phyloP scores from a whole-genome alignment of 2,329 filamentous ascomycete species.

The Nemania serpens region DNA sequence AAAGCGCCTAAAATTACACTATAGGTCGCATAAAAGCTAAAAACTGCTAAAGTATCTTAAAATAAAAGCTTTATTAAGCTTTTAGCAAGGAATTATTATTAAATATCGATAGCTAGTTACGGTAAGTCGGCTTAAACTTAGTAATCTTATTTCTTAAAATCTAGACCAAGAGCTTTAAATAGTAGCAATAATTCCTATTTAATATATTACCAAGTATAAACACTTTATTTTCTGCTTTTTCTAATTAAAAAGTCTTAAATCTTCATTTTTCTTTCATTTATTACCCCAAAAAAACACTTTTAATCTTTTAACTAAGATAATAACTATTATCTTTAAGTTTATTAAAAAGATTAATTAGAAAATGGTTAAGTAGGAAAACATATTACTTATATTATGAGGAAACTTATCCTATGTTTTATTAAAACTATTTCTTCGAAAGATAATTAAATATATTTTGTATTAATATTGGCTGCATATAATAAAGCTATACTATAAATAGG shows the following conservation, averaged over 20 bases:
- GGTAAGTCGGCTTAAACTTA: neutral
- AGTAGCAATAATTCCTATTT: neutral
- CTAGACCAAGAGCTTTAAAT: neutral
- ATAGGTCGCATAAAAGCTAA: neutral
- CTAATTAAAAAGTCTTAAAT: neutral
- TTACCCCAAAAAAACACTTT: neutral
- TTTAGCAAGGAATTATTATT: neutral
- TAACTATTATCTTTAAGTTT: neutral
- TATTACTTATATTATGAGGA: neutral
- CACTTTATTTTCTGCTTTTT: conserved; percentile 1
- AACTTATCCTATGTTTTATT: neutral
- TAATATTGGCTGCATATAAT: too few species aligned
- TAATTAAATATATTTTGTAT: neutral
- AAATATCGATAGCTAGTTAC: neutral
- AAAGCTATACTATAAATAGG: too few species aligned
- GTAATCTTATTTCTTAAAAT: conserved; percentile 2
- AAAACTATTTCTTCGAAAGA: neutral
- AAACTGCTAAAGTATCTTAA: conserved; percentile 3
- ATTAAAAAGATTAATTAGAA: neutral
- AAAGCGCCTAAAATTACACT: neutral
- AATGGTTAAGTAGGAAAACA: neutral
- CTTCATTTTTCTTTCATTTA: neutral
- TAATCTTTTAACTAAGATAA: neutral
- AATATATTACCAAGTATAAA: neutral
- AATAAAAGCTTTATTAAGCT: neutral